Base-by-base conservation (phyloP, 2,329 filamentous ascomycete genomes). In the Sarocladiaceae sp. region DNA sequence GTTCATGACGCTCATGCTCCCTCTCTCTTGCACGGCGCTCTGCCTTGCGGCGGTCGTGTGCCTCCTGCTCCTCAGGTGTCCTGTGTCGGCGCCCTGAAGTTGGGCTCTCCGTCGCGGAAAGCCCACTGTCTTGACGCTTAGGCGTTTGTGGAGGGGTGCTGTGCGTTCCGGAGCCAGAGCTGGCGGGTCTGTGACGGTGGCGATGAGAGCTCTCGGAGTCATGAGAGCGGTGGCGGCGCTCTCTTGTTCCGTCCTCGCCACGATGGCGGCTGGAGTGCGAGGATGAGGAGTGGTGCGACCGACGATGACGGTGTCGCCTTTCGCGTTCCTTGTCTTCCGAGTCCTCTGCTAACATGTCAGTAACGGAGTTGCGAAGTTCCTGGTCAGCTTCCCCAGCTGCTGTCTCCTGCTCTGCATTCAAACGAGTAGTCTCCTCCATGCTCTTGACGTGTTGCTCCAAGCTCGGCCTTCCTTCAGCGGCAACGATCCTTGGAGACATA, bases 301-400 rank as follows among this genome's bases (percentile, higher is more conserved):
- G 58, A 43, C 66, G 67, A 49, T 65, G 65, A 49, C 66, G 65
- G 48, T 66, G 66, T 48, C 64, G 66, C 50, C 61, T 60, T 39
- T 68, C 63, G 47, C 55, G 55, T 35, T 68, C 65, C 55, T 55
- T 61, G 48, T 68, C 63, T 51, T 57, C 60, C 56, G 61, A 71
- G 52, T 73, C 70, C 63, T 74, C 73, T 78, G 66, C 64, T 62
- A 66, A 72, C 58, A 70, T 66, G 73, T 78, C 70, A 78, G 74
- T 66, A 70, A 70, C 66, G 61, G 66, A 64, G 60, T 63, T 60
- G 57, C 61, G 57, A 63, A 68, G 59, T 55, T 64, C 64, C 52
- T 61, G 57, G 33, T 45, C 47, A 42, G 31, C 26, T 19, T 26
- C 31, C 44, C 29, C 44, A 20, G 18, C 24, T n/a, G 19, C 26